These are phyloP conservation scores for Beta vulgaris DNA, from an alignment of 148 eudicot genomes.

Conservation along the genomic window DNA sequence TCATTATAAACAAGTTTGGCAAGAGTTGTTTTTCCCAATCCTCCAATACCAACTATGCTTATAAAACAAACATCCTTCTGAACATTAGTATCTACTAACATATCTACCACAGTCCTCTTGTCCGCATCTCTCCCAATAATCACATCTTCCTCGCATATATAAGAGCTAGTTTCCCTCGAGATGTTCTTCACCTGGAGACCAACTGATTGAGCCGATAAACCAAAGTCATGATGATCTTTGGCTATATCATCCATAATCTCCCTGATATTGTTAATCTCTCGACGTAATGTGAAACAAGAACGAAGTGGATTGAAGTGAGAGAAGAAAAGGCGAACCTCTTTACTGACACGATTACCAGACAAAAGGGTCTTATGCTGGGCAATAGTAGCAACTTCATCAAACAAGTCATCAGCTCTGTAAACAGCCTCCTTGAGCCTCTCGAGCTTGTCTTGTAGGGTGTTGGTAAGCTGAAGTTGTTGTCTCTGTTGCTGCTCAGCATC, in stretches of 20 bases:
- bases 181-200: background rate
- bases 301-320: background rate
- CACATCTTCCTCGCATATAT: constrained; percentile 17
- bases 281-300: background rate
- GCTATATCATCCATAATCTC: background rate
- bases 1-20: constrained; percentile 30
- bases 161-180: constrained; percentile 19
- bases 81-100: background rate
- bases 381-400: background rate
- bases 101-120: background rate
- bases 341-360: background rate
- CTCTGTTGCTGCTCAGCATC: constrained; percentile 8
- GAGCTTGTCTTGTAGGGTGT: background rate
- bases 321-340: background rate
- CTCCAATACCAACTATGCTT: constrained; percentile 33
- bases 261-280: constrained; percentile 9
- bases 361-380: background rate
- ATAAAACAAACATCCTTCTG: constrained; percentile 13
- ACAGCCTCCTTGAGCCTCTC: background rate
- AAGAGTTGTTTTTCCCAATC: constrained; percentile 40
- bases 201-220: background rate
- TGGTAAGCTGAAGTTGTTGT: background rate
- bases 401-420: background rate
- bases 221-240: constrained; percentile 1
- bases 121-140: constrained; percentile 35